A percentile compares a stretch with the other conserved stretches of the same genome.
Conservation (phyloP, 495 filamentous ascomycete genomes). For the Tirmania nivea region DNA sequence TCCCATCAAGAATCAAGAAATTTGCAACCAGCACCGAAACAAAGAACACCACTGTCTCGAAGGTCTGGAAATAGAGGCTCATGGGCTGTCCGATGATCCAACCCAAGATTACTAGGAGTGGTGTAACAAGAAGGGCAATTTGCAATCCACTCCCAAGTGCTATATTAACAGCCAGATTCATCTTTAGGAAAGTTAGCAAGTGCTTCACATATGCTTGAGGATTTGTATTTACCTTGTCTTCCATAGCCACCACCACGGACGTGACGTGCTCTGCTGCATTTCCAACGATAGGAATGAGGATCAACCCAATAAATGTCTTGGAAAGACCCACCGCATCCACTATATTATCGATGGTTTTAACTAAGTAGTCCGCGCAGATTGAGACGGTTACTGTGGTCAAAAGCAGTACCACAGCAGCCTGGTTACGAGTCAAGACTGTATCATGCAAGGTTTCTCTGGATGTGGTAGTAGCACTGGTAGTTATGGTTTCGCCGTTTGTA, state of each 20-base stretch:
- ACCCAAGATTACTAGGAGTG: slow-evolving; percentile 72
- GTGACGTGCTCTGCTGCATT: slow-evolving; percentile 97
- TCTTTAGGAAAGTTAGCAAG: slow-evolving; percentile 21
- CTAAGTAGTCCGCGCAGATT: slow-evolving; percentile 79
- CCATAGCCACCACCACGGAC: slow-evolving; percentile 72
- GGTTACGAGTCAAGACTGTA: slow-evolving; percentile 5
- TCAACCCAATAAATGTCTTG: slow-evolving; percentile 89
- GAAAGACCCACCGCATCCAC: slow-evolving; percentile 67
- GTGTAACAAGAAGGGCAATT: slow-evolving; percentile 83
- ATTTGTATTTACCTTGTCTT: slow-evolving; percentile 41
- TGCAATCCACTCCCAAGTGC: slow-evolving; percentile 87
- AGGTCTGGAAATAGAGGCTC: slow-evolving; percentile 78
- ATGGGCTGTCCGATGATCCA: slow-evolving; percentile 72
- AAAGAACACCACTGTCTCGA: slow-evolving; percentile 89
- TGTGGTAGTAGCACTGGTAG: neutral
- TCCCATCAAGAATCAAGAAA: slow-evolving; percentile 80
- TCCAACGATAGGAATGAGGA: slow-evolving; percentile 89
- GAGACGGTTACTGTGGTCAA: slow-evolving; percentile 65
- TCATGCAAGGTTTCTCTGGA: neutral
- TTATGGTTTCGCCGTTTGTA: neutral
- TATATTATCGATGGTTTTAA: slow-evolving; percentile 76
- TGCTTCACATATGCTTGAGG: neutral
- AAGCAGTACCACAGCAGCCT: slow-evolving; percentile 53
- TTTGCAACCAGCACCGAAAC: slow-evolving; percentile 76
- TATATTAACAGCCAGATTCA: slow-evolving; percentile 89